Evolutionary conservation across 2,329 filamentous ascomycete genomes (phyloP).

Genomic region (Aspergillus pseudoglaucus): DNA sequence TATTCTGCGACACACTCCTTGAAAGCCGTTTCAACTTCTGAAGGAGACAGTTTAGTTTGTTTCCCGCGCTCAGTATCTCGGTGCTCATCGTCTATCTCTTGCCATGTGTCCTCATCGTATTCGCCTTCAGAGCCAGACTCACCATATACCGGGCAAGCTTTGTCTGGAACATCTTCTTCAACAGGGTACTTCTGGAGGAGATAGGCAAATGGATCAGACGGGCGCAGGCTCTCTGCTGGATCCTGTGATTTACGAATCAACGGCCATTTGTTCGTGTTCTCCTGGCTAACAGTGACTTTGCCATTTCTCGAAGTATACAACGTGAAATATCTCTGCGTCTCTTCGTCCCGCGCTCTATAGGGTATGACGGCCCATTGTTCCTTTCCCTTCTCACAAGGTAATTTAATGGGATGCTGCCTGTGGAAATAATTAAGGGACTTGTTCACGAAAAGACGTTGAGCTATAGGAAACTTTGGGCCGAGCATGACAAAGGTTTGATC

Average conservation of each 20-base stretch:
- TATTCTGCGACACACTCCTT: constrained; percentile 48
- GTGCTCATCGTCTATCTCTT: constrained; percentile 55
- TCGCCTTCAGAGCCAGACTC: constrained; percentile 49
- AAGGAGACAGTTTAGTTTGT: constrained; percentile 32
- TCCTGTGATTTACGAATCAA: constrained; percentile 10
- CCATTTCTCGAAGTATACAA: constrained; percentile 21
- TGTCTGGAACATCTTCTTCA: constrained; percentile 31
- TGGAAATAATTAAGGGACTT: constrained; percentile 21
- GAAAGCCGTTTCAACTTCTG: constrained; percentile 49
- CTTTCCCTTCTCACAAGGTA: constrained; percentile 14
- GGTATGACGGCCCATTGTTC: constrained; percentile 23
- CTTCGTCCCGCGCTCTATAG: constrained; percentile 13
- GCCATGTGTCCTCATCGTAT: constrained; percentile 54
- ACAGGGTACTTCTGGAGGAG: constrained; percentile 40
- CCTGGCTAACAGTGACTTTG: constrained; percentile 18
- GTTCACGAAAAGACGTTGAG: constrained; percentile 26
- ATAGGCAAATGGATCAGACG: constrained; percentile 21
- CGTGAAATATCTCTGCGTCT: constrained; percentile 20
- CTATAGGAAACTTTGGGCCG: constrained; percentile 16
- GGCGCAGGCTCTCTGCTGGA: neutral
- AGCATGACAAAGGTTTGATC: constrained; percentile 20
- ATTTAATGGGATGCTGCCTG: constrained; percentile 16
- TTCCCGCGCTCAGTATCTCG: constrained; percentile 11
- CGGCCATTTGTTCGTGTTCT: constrained; percentile 23
- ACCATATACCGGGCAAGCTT: constrained; percentile 47